phyloP scores from a whole-genome alignment of 2,329 filamentous ascomycete species.

The Biscogniauxia sp. region DNA sequence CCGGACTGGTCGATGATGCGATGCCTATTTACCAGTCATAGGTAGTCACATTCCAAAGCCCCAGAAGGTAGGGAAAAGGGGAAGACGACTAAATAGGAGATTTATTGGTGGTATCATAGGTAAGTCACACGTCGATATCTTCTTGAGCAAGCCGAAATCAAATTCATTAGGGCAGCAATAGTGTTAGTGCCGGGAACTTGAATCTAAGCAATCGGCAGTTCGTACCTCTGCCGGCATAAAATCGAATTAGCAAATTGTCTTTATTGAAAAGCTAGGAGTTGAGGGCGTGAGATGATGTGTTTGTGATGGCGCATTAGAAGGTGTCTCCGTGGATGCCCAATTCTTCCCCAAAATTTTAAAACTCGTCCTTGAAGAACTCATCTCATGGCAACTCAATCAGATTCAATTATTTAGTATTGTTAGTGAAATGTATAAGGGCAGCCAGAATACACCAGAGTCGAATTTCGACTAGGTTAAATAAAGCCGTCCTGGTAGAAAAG shows the following conservation, averaged over 20 bases:
- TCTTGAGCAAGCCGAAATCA: constrained; percentile 61
- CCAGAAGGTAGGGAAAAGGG: neutral
- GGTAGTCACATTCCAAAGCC: too few relatives aligned
- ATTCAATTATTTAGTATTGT: constrained; percentile 36
- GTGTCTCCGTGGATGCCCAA: constrained; percentile 61
- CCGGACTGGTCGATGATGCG: too few relatives aligned
- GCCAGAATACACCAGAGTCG: too few relatives aligned
- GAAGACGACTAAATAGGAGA: constrained; percentile 47
- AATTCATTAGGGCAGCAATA: constrained; percentile 61
- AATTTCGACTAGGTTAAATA: too few relatives aligned
- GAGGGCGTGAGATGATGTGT: neutral
- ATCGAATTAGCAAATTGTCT: constrained; percentile 35
- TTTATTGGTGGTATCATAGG: constrained; percentile 62
- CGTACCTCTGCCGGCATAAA: constrained; percentile 63
- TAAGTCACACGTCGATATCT: constrained; percentile 66
- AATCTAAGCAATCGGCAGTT: too few relatives aligned
- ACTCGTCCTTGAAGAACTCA: constrained; percentile 36
- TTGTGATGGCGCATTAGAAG: constrained; percentile 67
- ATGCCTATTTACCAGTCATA: too few relatives aligned
- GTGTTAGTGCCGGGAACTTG: too few relatives aligned
- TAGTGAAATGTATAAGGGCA: too few relatives aligned
- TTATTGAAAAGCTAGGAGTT: constrained; percentile 33
- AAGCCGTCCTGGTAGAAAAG: too few relatives aligned
- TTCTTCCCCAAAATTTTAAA: neutral
- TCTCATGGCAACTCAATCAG: constrained; percentile 74